Evolutionary conservation across 495 filamentous ascomycete species (phyloP).

Genomic region (Daldinia decipiens): DNA sequence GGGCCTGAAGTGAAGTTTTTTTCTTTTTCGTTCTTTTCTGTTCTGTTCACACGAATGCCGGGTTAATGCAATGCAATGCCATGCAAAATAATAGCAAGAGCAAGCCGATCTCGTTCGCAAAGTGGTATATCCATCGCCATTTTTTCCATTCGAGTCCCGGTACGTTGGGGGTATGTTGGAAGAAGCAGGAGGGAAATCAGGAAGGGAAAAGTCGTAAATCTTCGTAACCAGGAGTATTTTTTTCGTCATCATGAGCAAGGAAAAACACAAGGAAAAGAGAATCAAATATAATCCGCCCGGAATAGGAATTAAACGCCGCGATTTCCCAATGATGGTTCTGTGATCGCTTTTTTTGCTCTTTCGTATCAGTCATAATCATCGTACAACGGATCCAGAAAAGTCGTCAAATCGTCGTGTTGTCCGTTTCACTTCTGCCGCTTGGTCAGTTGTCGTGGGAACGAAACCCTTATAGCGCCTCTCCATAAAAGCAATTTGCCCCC

Average conservation of each 20-base stretch:
- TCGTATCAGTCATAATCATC: constrained; percentile 33
- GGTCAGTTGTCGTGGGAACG: neutral
- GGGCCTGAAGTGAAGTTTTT: constrained; percentile 1
- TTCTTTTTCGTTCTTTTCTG: neutral
- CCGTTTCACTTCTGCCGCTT: constrained; percentile 6
- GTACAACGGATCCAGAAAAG: constrained; percentile 12
- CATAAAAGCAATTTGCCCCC: constrained; percentile 18
- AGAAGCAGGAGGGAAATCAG: constrained; percentile 6
- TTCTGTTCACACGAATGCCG: constrained; percentile 1
- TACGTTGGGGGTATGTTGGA: neutral
- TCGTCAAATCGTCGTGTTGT: constrained; percentile 7
- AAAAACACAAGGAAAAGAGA: constrained; percentile 10
- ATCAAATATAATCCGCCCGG: constrained; percentile 14
- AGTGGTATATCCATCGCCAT: constrained; percentile 6
- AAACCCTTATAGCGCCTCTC: constrained; percentile 27
- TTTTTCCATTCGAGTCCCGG: neutral
- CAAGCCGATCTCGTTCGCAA: constrained; percentile 12
- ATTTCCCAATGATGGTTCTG: constrained; percentile 16
- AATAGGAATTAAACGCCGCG: constrained; percentile 31
- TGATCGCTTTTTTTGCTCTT: constrained; percentile 15
- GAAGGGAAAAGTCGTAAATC: constrained; percentile 23
- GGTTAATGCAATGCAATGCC: neutral
- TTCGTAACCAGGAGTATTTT: constrained; percentile 21
- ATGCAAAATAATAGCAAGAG: neutral
- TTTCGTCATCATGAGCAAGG: constrained; percentile 30